phyloP scores from a whole-genome alignment of 2,329 filamentous ascomycete species.

The Akanthomyces lecanii region DNA sequence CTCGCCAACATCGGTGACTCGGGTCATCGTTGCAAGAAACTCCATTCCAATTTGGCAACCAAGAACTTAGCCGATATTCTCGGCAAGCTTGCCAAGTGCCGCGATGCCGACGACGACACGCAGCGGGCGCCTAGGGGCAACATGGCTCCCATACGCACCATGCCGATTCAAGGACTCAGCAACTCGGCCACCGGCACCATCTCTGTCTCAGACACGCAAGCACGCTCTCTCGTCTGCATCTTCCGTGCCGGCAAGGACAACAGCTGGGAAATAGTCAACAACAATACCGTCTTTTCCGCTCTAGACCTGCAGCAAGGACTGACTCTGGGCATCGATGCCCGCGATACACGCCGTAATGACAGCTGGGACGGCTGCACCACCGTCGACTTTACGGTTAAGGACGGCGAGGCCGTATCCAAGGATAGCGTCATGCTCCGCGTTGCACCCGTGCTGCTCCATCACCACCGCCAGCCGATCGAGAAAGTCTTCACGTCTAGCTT shows the following conservation, averaged over 20 bases:
- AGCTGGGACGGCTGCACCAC: neutral
- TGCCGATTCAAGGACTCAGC: slow-evolving; percentile 23
- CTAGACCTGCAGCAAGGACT: neutral
- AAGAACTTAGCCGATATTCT: neutral
- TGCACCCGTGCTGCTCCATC: neutral
- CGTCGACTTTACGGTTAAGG: neutral
- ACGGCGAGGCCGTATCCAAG: neutral
- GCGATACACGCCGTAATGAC: neutral
- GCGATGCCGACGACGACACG: slow-evolving; percentile 34
- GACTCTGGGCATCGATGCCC: neutral
- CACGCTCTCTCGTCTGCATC: slow-evolving; percentile 3
- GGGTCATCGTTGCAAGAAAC: slow-evolving; percentile 22
- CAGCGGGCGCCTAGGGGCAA: slow-evolving; percentile 29
- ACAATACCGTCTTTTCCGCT: neutral
- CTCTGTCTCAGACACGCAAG: slow-evolving; percentile 9
- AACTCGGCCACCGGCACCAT: slow-evolving; percentile 21
- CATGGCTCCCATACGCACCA: slow-evolving; percentile 31
- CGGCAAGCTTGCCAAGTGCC: slow-evolving; percentile 26
- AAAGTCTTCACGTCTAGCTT: neutral
- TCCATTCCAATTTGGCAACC: neutral
- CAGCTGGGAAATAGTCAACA: neutral
- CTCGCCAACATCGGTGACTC: too few species aligned
- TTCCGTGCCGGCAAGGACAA: neutral
- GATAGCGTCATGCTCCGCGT: neutral
- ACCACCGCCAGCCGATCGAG: neutral